A percentile compares a stretch with the other conserved stretches of the same genome.
Evolutionary conservation across 2,329 filamentous ascomycete genomes (phyloP).

Genomic region (Didymella pinodella): DNA sequence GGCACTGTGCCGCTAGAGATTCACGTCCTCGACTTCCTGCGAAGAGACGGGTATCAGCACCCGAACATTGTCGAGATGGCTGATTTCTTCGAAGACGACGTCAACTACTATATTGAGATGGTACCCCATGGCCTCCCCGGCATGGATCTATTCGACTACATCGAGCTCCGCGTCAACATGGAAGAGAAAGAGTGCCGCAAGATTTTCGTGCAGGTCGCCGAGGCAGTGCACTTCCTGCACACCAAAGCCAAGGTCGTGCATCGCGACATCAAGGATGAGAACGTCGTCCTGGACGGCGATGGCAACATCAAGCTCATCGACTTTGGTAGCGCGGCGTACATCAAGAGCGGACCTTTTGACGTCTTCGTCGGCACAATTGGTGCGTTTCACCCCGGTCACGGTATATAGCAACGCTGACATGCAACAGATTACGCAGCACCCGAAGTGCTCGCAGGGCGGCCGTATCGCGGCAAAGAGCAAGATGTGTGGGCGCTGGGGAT

Average conservation of each 20-base stretch:
- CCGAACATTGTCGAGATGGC: slow-evolving; percentile 74
- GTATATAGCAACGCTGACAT: neutral
- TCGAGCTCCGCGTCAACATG: slow-evolving; percentile 95
- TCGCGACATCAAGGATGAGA: slow-evolving; percentile 98
- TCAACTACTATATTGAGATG: slow-evolving; percentile 99
- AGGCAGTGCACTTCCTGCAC: slow-evolving; percentile 89
- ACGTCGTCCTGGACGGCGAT: slow-evolving; percentile 94
- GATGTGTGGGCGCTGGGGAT: slow-evolving; percentile 98
- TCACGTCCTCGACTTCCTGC: slow-evolving; percentile 92
- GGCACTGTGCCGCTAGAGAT: slow-evolving; percentile 97
- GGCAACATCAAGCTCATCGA: slow-evolving; percentile 97
- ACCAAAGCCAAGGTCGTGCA: slow-evolving; percentile 91
- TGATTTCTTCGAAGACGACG: slow-evolving; percentile 76
- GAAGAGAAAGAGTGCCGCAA: slow-evolving; percentile 91
- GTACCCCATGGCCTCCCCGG: slow-evolving; percentile 91
- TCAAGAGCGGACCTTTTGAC: slow-evolving; percentile 97
- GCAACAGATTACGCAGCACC: slow-evolving; percentile 90
- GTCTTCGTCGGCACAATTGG: slow-evolving; percentile 99
- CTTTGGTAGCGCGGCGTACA: slow-evolving; percentile 97
- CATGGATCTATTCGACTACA: slow-evolving; percentile 99
- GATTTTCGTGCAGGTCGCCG: slow-evolving; percentile 93
- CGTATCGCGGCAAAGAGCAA: slow-evolving; percentile 95
- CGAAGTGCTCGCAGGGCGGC: slow-evolving; percentile 91
- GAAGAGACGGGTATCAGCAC: slow-evolving; percentile 72
- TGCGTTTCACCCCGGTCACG: slow-evolving; percentile 57